Conservation (phyloP, 768 basidiomycete species). For the Boletus bicolor region DNA sequence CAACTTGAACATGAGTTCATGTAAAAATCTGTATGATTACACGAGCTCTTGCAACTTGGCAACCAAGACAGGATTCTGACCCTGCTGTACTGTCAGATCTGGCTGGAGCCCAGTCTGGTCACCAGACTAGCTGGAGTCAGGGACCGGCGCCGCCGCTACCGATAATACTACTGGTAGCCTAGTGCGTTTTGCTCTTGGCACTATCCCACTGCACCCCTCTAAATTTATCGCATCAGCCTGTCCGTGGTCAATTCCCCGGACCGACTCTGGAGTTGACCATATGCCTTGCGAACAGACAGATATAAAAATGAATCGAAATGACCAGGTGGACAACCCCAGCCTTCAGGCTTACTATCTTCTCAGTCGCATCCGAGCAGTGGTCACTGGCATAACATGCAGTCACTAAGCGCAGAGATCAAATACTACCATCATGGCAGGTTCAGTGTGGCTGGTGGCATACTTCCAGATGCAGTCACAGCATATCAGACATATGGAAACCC, state of each 20-base stretch:
- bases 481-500: slow-evolving; percentile 56
- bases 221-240: background rate
- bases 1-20: no score
- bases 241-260: background rate
- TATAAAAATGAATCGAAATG: slow-evolving; percentile 3
- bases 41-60: no score
- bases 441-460: slow-evolving; percentile 46
- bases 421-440: slow-evolving; percentile 59
- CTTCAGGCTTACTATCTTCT: background rate
- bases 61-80: no score
- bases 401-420: slow-evolving; percentile 31
- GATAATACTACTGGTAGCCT: no score
- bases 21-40: no score
- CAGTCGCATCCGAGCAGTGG: background rate
- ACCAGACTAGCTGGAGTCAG: no score
- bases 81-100: no score
- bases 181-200: background rate
- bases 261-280: background rate
- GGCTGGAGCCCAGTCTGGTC: no score
- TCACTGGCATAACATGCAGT: slow-evolving; percentile 6
- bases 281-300: background rate
- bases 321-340: background rate
- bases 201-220: background rate
- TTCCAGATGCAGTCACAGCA: slow-evolving; percentile 57
- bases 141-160: no score